These are phyloP conservation scores for Candida nonsorbophila DNA, from an alignment of 805 yeast species.

Conservation along the genomic window DNA sequence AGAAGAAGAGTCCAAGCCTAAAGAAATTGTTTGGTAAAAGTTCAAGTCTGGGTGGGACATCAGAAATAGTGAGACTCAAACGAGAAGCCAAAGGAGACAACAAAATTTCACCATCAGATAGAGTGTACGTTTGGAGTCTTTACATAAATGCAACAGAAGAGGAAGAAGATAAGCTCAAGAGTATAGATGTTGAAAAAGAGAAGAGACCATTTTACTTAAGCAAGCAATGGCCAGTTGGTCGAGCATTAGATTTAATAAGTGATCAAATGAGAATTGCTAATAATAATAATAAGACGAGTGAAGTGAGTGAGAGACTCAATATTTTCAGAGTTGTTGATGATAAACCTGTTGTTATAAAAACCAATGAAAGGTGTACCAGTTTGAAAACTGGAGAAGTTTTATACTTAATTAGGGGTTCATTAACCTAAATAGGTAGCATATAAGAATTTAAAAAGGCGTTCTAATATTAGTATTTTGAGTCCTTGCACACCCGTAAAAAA, in stretches of 20 bases:
- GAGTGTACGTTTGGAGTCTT: slow-evolving; percentile 46
- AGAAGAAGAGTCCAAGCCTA: slow-evolving; percentile 2
- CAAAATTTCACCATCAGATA: slow-evolving; percentile 35
- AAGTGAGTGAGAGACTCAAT: slow-evolving; percentile 37
- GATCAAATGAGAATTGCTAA: slow-evolving; percentile 43
- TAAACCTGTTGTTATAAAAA: slow-evolving; percentile 23
- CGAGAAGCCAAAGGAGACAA: slow-evolving; percentile 49
- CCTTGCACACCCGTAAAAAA: too few relatives aligned
- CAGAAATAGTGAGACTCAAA: slow-evolving; percentile 33
- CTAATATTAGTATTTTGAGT: too few relatives aligned
- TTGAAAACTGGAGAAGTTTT: slow-evolving; percentile 47
- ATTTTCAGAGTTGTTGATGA: slow-evolving; percentile 35
- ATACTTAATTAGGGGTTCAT: slow-evolving; percentile 48
- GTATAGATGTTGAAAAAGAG: slow-evolving; percentile 20
- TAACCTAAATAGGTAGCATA: too few relatives aligned
- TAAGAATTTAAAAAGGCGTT: too few relatives aligned
- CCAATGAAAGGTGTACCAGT: slow-evolving; percentile 29
- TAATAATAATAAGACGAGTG: slow-evolving; percentile 42
- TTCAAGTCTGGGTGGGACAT: slow-evolving; percentile 12
- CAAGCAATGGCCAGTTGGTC: slow-evolving; percentile 56
- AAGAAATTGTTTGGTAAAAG: slow-evolving; percentile 4
- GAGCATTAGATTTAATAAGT: slow-evolving; percentile 50
- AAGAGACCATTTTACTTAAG: slow-evolving; percentile 41
- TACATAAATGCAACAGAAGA: slow-evolving; percentile 23
- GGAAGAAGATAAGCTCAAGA: slow-evolving; percentile 18